phyloP scores from a whole-genome alignment of 2,329 filamentous ascomycete species.

The Scytalidium sp. region DNA sequence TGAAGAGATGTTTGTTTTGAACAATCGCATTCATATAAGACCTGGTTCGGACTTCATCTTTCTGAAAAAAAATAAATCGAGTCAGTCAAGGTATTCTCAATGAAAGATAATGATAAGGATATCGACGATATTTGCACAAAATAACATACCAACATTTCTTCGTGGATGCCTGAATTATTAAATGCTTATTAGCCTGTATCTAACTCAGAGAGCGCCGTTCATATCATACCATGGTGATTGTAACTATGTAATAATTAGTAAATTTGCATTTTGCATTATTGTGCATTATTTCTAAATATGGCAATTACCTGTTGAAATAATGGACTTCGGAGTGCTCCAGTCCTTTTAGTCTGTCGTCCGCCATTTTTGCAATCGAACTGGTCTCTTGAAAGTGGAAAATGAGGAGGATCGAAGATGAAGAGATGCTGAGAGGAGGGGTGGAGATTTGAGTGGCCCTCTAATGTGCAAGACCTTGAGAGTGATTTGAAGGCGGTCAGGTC shows the following conservation, averaged over 20 bases:
- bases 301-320: slow-evolving; percentile 90
- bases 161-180: slow-evolving; percentile 72
- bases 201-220: slow-evolving; percentile 7
- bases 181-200: slow-evolving; percentile 29
- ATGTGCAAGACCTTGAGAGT: not conserved
- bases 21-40: slow-evolving; percentile 98
- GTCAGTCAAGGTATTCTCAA: slow-evolving; percentile 16
- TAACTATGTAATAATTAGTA: slow-evolving; percentile 58
- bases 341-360: slow-evolving; percentile 49
- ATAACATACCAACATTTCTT: slow-evolving; percentile 89
- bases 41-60: slow-evolving; percentile 95
- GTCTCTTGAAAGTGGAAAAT: slow-evolving; percentile 1
- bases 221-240: slow-evolving; percentile 84
- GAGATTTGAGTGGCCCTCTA: not conserved
- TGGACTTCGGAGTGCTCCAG: slow-evolving; percentile 76
- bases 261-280: slow-evolving; percentile 2
- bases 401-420: no score
- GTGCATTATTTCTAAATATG: not conserved
- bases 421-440: not conserved
- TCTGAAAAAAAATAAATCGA: slow-evolving; percentile 55
- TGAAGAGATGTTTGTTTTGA: slow-evolving; percentile 93
- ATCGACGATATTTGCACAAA: slow-evolving; percentile 13
- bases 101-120: slow-evolving; percentile 8
- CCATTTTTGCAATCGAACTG: slow-evolving; percentile 28
- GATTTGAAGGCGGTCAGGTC: not conserved